These are phyloP conservation scores for Xylaria nigripes DNA, from an alignment of 495 filamentous ascomycete genomes.

Conservation along the genomic window DNA sequence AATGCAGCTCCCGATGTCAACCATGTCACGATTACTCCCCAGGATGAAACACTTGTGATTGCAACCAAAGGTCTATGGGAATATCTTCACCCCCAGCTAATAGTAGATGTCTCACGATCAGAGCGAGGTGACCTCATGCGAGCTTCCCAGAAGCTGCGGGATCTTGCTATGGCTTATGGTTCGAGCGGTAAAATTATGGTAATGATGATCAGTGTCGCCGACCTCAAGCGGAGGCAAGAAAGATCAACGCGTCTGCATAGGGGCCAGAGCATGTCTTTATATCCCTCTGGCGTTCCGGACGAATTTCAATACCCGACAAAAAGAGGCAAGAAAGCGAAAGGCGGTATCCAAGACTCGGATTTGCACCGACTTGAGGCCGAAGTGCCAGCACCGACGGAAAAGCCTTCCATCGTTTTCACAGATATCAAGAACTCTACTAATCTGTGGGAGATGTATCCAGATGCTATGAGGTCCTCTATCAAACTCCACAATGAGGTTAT, in stretches of 20 bases:
- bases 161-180: constrained; percentile 92
- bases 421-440: constrained; percentile 98
- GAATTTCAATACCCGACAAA: constrained; percentile 54
- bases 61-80: constrained; percentile 94
- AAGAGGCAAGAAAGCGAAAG: constrained; percentile 56
- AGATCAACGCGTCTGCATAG: constrained; percentile 53
- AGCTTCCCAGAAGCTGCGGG: constrained; percentile 89
- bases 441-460: constrained; percentile 92
- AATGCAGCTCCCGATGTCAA: constrained; percentile 83
- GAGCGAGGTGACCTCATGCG: constrained; percentile 85
- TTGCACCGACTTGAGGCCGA: constrained; percentile 77
- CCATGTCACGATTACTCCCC: constrained; percentile 70
- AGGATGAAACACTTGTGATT: constrained; percentile 88
- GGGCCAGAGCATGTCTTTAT: constrained; percentile 70
- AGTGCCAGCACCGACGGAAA: constrained; percentile 81
- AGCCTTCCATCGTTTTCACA: constrained; percentile 91
- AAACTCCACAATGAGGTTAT: constrained; percentile 94
- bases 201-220: constrained; percentile 88
- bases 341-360: constrained; percentile 71
- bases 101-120: constrained; percentile 81
- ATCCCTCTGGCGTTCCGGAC: constrained; percentile 60
- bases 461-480: constrained; percentile 91
- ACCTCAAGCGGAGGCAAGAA: constrained; percentile 72
- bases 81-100: constrained; percentile 74
- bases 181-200: constrained; percentile 95